A percentile compares a stretch with the other conserved stretches of the same genome.
Evolutionary conservation across 768 basidiomycete genomes (phyloP).

Genomic region (Gautieria morchelliformis): DNA sequence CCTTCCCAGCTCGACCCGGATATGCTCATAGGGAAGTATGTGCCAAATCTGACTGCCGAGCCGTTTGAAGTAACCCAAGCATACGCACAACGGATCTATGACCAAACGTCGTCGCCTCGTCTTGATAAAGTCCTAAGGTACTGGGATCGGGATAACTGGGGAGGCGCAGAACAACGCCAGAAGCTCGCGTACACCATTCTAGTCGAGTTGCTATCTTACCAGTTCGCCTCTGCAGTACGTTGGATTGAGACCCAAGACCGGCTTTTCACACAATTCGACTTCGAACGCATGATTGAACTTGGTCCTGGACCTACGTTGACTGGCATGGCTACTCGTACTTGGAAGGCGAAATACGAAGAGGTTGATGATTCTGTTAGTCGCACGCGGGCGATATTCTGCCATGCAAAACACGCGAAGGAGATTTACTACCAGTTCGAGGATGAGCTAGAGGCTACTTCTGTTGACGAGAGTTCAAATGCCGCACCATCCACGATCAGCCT

Average conservation of each 20-base stretch:
- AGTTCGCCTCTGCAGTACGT: constrained; percentile 95
- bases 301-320: constrained; percentile 95
- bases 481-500: constrained; percentile 29
- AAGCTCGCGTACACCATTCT: constrained; percentile 93
- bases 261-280: constrained; percentile 75
- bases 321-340: constrained; percentile 85
- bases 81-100: constrained; percentile 92
- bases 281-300: constrained; percentile 91
- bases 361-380: constrained; percentile 78
- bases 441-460: constrained; percentile 37
- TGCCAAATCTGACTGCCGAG: constrained; percentile 90
- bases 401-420: constrained; percentile 92
- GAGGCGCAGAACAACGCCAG: constrained; percentile 68
- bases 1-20: constrained; percentile 86
- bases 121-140: constrained; percentile 90
- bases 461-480: constrained; percentile 29
- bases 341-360: constrained; percentile 89
- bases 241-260: constrained; percentile 99
- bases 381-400: constrained; percentile 76
- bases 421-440: constrained; percentile 98
- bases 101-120: constrained; percentile 91
- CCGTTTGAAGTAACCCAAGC: constrained; percentile 77
- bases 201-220: constrained; percentile 94
- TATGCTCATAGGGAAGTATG: constrained; percentile 89
- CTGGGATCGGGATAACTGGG: constrained; percentile 93